A percentile compares a stretch with the other conserved stretches of the same genome.
Conservation (phyloP, 495 filamentous ascomycete genomes). For the Penicillium ucsense region DNA sequence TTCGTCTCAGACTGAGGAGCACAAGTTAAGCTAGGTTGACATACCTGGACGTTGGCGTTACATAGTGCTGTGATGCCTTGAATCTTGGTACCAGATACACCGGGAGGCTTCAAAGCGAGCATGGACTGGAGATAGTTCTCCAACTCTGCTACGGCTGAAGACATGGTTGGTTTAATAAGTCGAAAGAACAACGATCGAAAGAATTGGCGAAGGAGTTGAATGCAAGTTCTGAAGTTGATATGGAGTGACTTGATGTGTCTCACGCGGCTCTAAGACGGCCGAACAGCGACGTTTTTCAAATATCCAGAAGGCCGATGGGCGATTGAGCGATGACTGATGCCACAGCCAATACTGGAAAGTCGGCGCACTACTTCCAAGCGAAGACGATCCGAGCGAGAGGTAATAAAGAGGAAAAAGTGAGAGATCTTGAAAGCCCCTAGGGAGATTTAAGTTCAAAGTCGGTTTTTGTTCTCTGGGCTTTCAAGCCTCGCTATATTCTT, state of each 20-base stretch:
- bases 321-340: too few relatives aligned
- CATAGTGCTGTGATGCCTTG: slow-evolving; percentile 73
- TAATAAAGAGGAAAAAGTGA: not conserved
- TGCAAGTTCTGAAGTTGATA: not conserved
- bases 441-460: not conserved
- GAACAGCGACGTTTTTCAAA: not conserved
- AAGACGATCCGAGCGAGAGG: not conserved
- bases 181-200: too few relatives aligned
- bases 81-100: slow-evolving; percentile 88
- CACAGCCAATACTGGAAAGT: not conserved
- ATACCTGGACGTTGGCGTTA: slow-evolving; percentile 88
- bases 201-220: too few relatives aligned
- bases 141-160: slow-evolving; percentile 79
- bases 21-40: slow-evolving; percentile 11
- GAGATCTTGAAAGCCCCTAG: not conserved
- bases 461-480: not conserved
- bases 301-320: too few relatives aligned
- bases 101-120: slow-evolving; percentile 82
- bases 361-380: not conserved
- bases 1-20: not conserved
- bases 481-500: not conserved
- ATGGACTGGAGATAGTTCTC: slow-evolving; percentile 85
- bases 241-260: not conserved
- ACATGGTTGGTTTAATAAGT: slow-evolving; percentile 39
- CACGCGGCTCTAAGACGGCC: not conserved